Percentiles rank a stretch among this genome's conserved stretches.
These are phyloP conservation scores for Melampsora americana DNA, from an alignment of 1,284 basidiomycete species.

Conservation along the genomic window DNA sequence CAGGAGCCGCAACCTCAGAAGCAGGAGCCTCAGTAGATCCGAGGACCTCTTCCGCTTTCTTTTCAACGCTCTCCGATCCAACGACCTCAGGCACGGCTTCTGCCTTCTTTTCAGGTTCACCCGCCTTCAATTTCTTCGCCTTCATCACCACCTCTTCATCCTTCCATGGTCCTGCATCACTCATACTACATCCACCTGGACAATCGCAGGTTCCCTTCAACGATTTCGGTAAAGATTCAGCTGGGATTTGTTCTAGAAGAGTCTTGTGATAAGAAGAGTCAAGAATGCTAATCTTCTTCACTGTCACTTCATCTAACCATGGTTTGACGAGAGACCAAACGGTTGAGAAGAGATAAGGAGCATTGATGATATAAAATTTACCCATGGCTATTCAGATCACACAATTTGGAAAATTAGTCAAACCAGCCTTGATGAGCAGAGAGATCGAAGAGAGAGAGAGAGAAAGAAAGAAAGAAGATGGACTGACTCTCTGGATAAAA, in stretches of 20 bases:
- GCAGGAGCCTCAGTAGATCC: background rate
- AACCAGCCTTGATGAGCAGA: too few relatives aligned
- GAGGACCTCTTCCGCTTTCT: slow-evolving; percentile 47
- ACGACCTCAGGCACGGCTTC: background rate
- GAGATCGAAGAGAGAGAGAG: background rate
- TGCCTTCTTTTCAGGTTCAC: background rate
- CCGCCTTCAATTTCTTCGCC: slow-evolving; percentile 46
- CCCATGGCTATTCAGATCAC: slow-evolving; percentile 86
- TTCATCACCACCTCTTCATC: slow-evolving; percentile 52
- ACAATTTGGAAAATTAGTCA: too few relatives aligned
- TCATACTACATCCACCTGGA: slow-evolving; percentile 74
- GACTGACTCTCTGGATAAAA: slow-evolving; percentile 60
- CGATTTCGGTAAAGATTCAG: slow-evolving; percentile 75
- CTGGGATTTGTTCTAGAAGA: slow-evolving; percentile 74
- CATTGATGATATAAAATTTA: slow-evolving; percentile 76
- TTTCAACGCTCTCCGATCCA: slow-evolving; percentile 34
- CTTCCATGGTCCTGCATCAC: slow-evolving; percentile 93
- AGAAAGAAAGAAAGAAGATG: background rate
- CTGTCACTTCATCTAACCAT: slow-evolving; percentile 93
- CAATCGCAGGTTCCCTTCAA: slow-evolving; percentile 83
- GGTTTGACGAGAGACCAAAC: slow-evolving; percentile 87
- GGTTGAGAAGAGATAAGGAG: slow-evolving; percentile 84
- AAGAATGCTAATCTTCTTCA: slow-evolving; percentile 83
- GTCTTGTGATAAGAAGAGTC: slow-evolving; percentile 64
- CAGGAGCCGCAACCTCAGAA: background rate